Base-by-base conservation (phyloP, 1,139 yeast genomes). In the Taphrina betulina region DNA sequence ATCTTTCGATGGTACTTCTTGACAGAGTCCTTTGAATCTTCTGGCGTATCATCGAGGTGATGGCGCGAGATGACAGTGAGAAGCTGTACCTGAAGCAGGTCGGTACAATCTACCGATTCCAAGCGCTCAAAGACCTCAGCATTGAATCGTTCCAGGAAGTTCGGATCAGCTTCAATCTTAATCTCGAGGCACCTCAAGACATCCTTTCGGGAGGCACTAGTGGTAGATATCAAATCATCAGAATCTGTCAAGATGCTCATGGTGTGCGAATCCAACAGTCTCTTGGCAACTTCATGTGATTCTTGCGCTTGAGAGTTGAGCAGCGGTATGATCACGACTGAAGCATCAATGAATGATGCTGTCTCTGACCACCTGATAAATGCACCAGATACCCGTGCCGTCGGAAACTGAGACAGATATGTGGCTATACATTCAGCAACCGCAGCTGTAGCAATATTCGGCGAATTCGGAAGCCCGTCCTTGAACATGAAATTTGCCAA, bases 1-100 rank as follows among this genome's bases (percentile, higher is more conserved):
- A 44, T 10, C 14, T 31, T 31, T 3, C 17, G 17, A 20, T 43
- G 48, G 26, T 31, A 43, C n/a, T n/a, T n/a, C n/a, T n/a, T n/a
- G n/a, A n/a, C n/a, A n/a, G n/a, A n/a, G n/a, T n/a, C n/a, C n/a
- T n/a, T n/a, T n/a, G n/a, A n/a, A n/a, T n/a, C n/a, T n/a, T n/a
- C n/a, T n/a, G n/a, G n/a, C n/a, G n/a, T n/a, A 7, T 26, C 31
- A 7, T 7, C 12, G 10, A 26, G 12, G 7, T 26, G 31, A 7
- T 7, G 7, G 7, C 31, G 7, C 12, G 31, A 26, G 12, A 12
- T 7, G 10, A 26, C 10, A 26, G 31, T 26, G 10, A 7, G 10
- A 26, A 12, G 7, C 31, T 26, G 31, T 7, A 26, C 12, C 12
- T 26, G 31, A 7, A 26, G 31, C 31, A 26, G 12, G 31, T 7